Percentiles rank a stretch among this genome's conserved stretches.
Evolutionary conservation across 148 eudicot genomes (phyloP).

Genomic region (Suaeda aralocaspica): DNA sequence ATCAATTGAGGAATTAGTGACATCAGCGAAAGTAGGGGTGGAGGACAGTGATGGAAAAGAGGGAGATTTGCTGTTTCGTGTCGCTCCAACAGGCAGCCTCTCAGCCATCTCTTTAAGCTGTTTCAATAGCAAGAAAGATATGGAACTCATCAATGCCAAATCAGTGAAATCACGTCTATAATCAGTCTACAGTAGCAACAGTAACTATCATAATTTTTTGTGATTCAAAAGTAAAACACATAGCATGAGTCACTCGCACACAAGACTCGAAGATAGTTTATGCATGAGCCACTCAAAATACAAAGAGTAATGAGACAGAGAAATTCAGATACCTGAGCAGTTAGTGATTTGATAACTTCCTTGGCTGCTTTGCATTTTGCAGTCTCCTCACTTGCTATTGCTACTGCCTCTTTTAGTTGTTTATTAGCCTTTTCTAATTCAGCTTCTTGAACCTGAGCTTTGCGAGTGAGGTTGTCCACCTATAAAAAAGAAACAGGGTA

Average conservation of each 20-base stretch:
- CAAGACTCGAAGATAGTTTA: background rate
- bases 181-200: background rate
- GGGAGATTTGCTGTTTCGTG: slow-evolving; percentile 61
- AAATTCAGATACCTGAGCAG: slow-evolving; percentile 62
- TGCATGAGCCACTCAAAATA: too few species aligned
- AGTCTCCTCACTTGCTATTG: slow-evolving; percentile 86
- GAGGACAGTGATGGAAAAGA: slow-evolving; percentile 43
- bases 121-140: slow-evolving; percentile 10
- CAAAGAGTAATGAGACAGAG: background rate
- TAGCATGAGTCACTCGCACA: slow-evolving; percentile 7
- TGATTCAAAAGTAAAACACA: slow-evolving; percentile 5
- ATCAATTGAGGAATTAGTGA: slow-evolving; percentile 46
- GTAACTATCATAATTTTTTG: background rate
- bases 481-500: slow-evolving; percentile 21
- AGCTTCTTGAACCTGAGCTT: slow-evolving; percentile 67
- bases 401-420: slow-evolving; percentile 82
- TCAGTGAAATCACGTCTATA: background rate
- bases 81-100: slow-evolving; percentile 88
- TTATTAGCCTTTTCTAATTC: slow-evolving; percentile 72
- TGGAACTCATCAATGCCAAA: background rate
- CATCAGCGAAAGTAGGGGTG: slow-evolving; percentile 41
- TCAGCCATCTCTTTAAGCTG: slow-evolving; percentile 94
- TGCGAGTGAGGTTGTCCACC: slow-evolving; percentile 77
- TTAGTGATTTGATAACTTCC: slow-evolving; percentile 92
- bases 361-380: slow-evolving; percentile 96